These are phyloP conservation scores for Aspergillus mulundensis DNA, from an alignment of 495 filamentous ascomycete genomes.

Conservation along the genomic window DNA sequence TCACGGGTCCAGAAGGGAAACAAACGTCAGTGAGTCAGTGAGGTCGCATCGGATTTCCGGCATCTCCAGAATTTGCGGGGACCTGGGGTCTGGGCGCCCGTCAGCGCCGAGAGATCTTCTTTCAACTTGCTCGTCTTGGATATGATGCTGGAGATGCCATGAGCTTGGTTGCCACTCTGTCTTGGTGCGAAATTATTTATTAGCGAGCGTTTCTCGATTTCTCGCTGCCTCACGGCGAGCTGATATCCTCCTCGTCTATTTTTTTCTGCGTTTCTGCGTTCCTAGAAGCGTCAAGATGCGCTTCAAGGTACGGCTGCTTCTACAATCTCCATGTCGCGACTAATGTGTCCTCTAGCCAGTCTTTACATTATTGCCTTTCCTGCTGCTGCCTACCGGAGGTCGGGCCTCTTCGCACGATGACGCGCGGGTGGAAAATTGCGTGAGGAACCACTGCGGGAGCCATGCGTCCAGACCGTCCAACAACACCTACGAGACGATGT, in stretches of 20 bases:
- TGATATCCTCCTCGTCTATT: too few relatives aligned
- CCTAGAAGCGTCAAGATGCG: slow-evolving; percentile 6
- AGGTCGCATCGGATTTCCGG: not conserved
- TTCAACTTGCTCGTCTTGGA: slow-evolving; percentile 16
- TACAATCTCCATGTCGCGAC: not conserved
- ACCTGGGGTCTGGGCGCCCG: slow-evolving; percentile 10
- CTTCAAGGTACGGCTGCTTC: not conserved
- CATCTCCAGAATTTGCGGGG: not conserved
- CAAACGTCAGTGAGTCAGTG: not conserved
- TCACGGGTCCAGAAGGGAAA: not conserved
- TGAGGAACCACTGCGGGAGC: slow-evolving; percentile 8
- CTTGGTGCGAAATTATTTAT: slow-evolving; percentile 1
- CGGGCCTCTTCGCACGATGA: not conserved
- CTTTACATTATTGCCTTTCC: slow-evolving; percentile 1
- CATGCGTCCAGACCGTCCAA: not conserved
- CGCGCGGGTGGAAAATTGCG: slow-evolving; percentile 6
- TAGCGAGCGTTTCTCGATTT: not conserved
- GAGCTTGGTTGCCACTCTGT: not conserved
- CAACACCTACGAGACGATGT: slow-evolving; percentile 44
- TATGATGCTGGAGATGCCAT: slow-evolving; percentile 12
- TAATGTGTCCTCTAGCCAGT: not conserved
- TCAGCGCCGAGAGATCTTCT: slow-evolving; percentile 15
- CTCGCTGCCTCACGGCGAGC: too few relatives aligned
- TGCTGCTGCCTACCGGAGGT: slow-evolving; percentile 5
- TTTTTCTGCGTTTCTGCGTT: not conserved